Base-by-base conservation (phyloP, 1,139 yeast genomes). In the Yamadazyma songkhlaensis region DNA sequence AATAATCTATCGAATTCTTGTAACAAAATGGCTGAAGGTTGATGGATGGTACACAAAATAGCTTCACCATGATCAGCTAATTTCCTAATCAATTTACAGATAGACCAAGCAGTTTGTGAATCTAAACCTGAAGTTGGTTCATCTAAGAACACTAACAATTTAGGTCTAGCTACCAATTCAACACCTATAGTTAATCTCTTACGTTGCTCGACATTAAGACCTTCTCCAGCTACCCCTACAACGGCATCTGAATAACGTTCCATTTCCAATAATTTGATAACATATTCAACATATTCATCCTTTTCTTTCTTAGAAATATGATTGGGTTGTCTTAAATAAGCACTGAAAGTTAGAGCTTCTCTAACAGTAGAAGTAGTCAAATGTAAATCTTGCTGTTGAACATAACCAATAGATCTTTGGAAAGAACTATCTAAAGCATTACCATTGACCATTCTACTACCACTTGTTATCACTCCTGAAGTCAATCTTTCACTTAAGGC, bases 111-210 rank as follows among this genome's bases (percentile, higher is more conserved):
- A 40, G 95, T 84, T 62, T 87, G 95, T 15, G 96, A 86, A 57
- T 88, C 96, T 48, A 88, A 71, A 54, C 96, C 96, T 6, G 96
- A 87, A 15, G 96, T 88, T 8, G 96, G 96, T 58, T 88, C 96
- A 64, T 88, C 96, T 54, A 88, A 72, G 62, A 88, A 88, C 39
- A 88, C 67, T 44, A 88, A 66, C 40, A 88, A 68, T 47, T 83
- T 81, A 4, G 96, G 96, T 57, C 84, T 87, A 21, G 96, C 95
- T 31, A 88, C 94, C 42, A 88, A 67, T 55, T 88, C 96, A 41
- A 88, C 94, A 48, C 95, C 88, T 59, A 81, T 80, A 15, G 95
- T 84, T 49, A 86, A 70, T 57, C 94, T 77, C 69, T 86, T 86
- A 53, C 95, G 77, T 62, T 85, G 95, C 60, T 86, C 95, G 46